These are phyloP conservation scores for Hypoxylon sp. DNA, from an alignment of 2,329 filamentous ascomycete genomes.

Conservation along the genomic window DNA sequence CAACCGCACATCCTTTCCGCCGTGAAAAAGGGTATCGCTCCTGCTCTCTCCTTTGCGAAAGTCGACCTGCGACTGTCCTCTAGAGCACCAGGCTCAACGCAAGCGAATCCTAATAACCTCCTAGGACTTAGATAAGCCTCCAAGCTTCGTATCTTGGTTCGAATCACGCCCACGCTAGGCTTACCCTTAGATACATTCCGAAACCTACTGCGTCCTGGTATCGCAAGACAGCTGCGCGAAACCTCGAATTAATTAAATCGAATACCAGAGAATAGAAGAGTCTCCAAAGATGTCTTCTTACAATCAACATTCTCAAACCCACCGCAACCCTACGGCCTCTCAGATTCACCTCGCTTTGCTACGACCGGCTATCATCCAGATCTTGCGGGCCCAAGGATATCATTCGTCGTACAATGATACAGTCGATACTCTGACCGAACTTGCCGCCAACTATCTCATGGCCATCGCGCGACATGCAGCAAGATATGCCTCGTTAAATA, in stretches of 20 bases:
- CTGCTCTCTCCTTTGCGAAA: no score
- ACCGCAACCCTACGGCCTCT: slow-evolving; percentile 31
- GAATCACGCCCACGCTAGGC: not conserved
- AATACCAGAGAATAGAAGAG: not conserved
- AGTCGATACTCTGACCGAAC: slow-evolving; percentile 86
- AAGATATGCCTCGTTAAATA: slow-evolving; percentile 74
- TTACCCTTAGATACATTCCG: not conserved
- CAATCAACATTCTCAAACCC: slow-evolving; percentile 22
- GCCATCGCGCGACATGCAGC: slow-evolving; percentile 78
- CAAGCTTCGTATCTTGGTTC: no score
- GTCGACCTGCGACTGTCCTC: no score
- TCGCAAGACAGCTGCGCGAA: no score
- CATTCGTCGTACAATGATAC: slow-evolving; percentile 82
- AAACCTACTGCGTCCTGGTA: not conserved
- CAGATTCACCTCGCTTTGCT: slow-evolving; percentile 73
- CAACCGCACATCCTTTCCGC: no score
- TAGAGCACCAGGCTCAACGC: no score
- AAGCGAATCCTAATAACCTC: no score
- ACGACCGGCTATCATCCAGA: slow-evolving; percentile 87
- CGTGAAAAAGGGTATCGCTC: no score
- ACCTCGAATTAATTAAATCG: not conserved
- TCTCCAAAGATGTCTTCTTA: slow-evolving; percentile 38
- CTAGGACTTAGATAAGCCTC: no score
- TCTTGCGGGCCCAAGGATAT: slow-evolving; percentile 90
- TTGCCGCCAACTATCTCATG: slow-evolving; percentile 82